Base-by-base conservation (phyloP, 352 stramenopile species). In the Phytopythium delawarense region DNA sequence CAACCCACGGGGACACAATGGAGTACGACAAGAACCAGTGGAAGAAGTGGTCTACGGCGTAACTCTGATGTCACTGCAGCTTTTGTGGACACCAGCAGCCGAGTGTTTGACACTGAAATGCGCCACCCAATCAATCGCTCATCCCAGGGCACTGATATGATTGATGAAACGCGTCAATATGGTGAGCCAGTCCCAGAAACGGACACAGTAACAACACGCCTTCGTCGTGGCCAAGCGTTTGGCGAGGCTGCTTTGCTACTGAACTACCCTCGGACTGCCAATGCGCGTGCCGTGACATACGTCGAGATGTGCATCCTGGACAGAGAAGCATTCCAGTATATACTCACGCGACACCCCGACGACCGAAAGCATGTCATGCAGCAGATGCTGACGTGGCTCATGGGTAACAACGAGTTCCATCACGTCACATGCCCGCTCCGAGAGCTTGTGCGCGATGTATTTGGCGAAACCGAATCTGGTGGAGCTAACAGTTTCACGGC, bases 231-330 rank as follows among this genome's bases (percentile, higher is more conserved):
- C 3, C 64, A 82, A 21, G 74, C 72, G 16, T 81, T 87, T 44
- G 79, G 76, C 16, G 76, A 84, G 50, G 78, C 85, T 50, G 70
- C 67, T 7, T 66, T 88, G 48, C 46, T 88, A 3, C 75, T 84
- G 55, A 74, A 84, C 52, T 81, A 76, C 51, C 50, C 72, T 21
- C 70, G 71, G 28, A 81, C 71, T 13, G 68, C 66, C 37, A 82
- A 78, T 32, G 72, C 78, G 0, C 70, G 74, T 1, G 74, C 74
- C 0, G 66, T 75, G 39, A 78, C 74, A 30, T 78, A 78, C 28
- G 70, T 80, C 16, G 72, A 81, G 49, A 80, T 84, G 70, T 79
- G 75, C 13, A 71, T 84, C 13, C 62, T 84, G 34, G 62, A 60
- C 39, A 69, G 73, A 42, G 59, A 57, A 0, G 59, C 63, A 3